Evolutionary conservation across 768 basidiomycete genomes (phyloP).

Genomic region (Collybiopsis confluens): DNA sequence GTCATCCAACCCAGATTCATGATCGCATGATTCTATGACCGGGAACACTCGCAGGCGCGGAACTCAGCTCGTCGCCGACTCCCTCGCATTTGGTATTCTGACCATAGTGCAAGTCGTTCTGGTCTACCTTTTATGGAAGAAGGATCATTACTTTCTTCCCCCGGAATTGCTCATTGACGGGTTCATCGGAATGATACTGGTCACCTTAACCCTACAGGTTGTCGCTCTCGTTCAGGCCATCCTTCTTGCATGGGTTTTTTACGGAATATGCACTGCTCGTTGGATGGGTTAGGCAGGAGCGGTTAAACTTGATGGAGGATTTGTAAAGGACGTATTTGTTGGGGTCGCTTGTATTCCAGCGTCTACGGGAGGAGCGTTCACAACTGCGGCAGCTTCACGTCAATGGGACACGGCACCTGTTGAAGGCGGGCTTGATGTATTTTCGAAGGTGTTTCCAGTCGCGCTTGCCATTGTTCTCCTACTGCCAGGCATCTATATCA

Average conservation of each 20-base stretch:
- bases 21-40: no score
- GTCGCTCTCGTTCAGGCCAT: not conserved
- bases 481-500: not conserved
- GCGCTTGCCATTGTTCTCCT: not conserved
- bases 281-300: not conserved
- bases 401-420: not conserved
- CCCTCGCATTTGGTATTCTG: not conserved
- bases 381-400: not conserved
- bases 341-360: not conserved
- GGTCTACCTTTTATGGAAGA: not conserved
- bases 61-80: constrained; percentile 2
- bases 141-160: constrained; percentile 1
- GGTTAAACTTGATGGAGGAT: not conserved
- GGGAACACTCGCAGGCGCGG: constrained; percentile 4
- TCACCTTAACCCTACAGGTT: not conserved
- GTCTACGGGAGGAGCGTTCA: not conserved
- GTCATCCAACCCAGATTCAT: no score
- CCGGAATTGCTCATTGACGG: not conserved
- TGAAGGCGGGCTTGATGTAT: not conserved
- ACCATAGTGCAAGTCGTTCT: not conserved
- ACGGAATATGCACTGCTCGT: not conserved
- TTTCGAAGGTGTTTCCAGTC: not conserved
- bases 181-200: constrained; percentile 1
- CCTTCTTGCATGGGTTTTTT: not conserved
- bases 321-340: not conserved